A percentile compares a stretch with the other conserved stretches of the same genome.
These are phyloP conservation scores for Durusdinium trenchii DNA, from an alignment of 73 alveolate genomes.

Conservation along the genomic window DNA sequence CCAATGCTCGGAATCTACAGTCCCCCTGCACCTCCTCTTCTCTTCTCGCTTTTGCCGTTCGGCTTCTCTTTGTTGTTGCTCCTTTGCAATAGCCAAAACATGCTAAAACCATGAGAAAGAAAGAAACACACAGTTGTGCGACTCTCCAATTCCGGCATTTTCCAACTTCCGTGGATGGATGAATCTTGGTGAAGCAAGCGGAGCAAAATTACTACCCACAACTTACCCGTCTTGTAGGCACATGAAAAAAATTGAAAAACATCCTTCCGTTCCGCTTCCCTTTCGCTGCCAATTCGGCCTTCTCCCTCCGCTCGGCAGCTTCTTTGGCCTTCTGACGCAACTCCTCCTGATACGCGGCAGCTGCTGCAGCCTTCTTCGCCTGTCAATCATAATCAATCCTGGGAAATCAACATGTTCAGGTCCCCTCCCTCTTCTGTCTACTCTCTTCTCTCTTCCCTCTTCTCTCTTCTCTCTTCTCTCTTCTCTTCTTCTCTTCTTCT, in stretches of 20 bases:
- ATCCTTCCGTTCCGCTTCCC: neutral
- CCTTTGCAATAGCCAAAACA: neutral
- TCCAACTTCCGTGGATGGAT: neutral
- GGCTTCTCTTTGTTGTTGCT: conserved; percentile 51
- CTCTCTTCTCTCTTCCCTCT: neutral
- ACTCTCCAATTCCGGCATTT: neutral
- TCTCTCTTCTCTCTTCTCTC: neutral
- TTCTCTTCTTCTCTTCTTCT: neutral
- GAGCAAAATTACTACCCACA: no score
- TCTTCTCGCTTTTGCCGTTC: conserved; percentile 91
- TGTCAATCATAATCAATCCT: neutral
- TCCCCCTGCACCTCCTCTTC: no score
- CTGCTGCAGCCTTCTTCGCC: conserved; percentile 81
- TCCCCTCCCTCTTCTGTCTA: no score
- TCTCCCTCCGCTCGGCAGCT: conserved; percentile 75
- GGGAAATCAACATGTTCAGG: neutral
- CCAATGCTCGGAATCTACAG: no score
- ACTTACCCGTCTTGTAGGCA: neutral
- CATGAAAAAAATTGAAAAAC: neutral
- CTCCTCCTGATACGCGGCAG: conserved; percentile 67
- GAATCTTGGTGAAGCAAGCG: neutral
- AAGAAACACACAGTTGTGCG: neutral
- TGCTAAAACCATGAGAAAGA: neutral
- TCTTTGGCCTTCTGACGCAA: conserved; percentile 37
- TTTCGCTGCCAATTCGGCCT: neutral